phyloP scores from a whole-genome alignment of 495 filamentous ascomycete genomes.

The Pseudevernia furfuracea region DNA sequence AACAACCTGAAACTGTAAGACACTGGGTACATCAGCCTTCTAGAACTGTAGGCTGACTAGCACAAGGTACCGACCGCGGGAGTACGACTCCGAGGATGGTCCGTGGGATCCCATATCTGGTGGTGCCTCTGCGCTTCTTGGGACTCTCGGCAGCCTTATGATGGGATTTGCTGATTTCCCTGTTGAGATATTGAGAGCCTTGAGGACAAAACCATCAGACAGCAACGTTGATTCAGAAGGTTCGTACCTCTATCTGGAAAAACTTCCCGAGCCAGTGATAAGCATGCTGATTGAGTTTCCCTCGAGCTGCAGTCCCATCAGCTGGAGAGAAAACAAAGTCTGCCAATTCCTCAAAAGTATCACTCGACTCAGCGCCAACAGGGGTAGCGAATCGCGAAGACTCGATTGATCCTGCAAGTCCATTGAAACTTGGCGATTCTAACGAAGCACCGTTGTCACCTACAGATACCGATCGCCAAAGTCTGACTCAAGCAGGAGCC shows the following conservation, averaged over 20 bases:
- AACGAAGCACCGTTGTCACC: slow-evolving; percentile 6
- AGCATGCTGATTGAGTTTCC: neutral
- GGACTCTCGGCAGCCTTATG: slow-evolving; percentile 63
- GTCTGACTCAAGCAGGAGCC: neutral
- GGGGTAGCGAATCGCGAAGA: neutral
- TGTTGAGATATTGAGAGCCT: slow-evolving; percentile 49
- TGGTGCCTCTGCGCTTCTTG: slow-evolving; percentile 63
- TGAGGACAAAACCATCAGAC: slow-evolving; percentile 40
- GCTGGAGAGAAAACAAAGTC: slow-evolving; percentile 3
- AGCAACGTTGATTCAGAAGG: slow-evolving; percentile 5
- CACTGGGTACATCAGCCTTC: neutral
- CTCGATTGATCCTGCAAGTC: neutral
- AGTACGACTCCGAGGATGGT: slow-evolving; percentile 66
- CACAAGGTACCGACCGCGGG: slow-evolving; percentile 53
- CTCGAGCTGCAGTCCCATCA: neutral
- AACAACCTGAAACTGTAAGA: slow-evolving; percentile 61
- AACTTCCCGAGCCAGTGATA: too few relatives aligned
- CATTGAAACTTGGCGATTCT: neutral
- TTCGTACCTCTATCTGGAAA: neutral
- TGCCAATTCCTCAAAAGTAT: slow-evolving; percentile 12
- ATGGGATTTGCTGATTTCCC: slow-evolving; percentile 83
- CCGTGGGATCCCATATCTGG: slow-evolving; percentile 67
- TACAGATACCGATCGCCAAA: neutral
- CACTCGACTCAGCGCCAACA: slow-evolving; percentile 7
- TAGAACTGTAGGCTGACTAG: slow-evolving; percentile 22